These are phyloP conservation scores for Kwoniella sp. DNA, from an alignment of 768 basidiomycete genomes.

Conservation along the genomic window DNA sequence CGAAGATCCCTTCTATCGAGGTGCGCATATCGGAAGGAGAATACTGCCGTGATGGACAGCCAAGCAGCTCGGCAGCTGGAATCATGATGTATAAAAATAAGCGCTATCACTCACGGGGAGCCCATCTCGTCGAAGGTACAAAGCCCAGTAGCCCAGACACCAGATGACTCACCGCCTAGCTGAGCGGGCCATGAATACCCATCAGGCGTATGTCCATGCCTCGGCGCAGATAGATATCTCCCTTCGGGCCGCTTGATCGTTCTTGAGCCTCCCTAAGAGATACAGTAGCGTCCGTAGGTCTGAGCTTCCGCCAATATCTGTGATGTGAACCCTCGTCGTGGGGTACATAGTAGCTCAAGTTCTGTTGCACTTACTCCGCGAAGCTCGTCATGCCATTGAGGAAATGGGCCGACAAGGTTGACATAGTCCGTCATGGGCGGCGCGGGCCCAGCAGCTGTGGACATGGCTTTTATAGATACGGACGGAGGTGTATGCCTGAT, in stretches of 20 bases:
- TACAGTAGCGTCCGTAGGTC: too few species aligned
- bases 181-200: constrained; percentile 15
- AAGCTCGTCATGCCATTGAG: constrained; percentile 13
- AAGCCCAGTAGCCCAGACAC: neutral
- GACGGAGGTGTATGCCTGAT: too few species aligned
- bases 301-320: too few species aligned
- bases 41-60: neutral
- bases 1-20: constrained; percentile 4
- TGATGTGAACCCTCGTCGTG: too few species aligned
- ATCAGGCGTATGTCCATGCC: neutral
- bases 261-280: neutral
- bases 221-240: neutral
- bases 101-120: too few species aligned
- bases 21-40: constrained; percentile 1
- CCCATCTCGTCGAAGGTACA: too few species aligned
- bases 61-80: constrained; percentile 17
- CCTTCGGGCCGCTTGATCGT: neutral
- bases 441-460: neutral
- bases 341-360: too few species aligned
- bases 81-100: neutral
- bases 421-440: constrained; percentile 3
- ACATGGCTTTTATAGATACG: too few species aligned
- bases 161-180: constrained; percentile 6
- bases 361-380: neutral
- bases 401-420: constrained; percentile 4